A percentile compares a stretch with the other conserved stretches of the same genome.
Conservation (phyloP, 768 basidiomycete species). For the Trametes cubensis region DNA sequence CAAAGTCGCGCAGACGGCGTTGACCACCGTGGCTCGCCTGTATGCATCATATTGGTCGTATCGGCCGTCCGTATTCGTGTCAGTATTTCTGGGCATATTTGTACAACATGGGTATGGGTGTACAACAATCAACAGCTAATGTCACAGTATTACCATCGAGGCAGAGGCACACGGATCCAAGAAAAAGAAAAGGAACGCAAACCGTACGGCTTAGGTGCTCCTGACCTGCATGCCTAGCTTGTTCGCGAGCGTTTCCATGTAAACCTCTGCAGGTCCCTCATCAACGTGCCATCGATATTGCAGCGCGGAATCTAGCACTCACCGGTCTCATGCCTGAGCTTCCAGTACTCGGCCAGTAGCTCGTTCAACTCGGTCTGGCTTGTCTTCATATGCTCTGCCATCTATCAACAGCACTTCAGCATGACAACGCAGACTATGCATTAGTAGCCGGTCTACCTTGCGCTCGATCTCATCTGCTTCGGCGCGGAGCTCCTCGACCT, state of each 20-base stretch:
- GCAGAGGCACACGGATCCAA: no score
- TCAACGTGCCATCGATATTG: neutral
- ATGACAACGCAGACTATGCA: neutral
- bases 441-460: slow-evolving; percentile 46
- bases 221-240: slow-evolving; percentile 54
- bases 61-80: neutral
- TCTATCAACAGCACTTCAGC: slow-evolving; percentile 45
- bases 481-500: slow-evolving; percentile 72
- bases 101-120: slow-evolving; percentile 20
- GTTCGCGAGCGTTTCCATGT: slow-evolving; percentile 85
- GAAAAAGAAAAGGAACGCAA: neutral
- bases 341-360: slow-evolving; percentile 85
- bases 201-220: slow-evolving; percentile 27
- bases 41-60: neutral
- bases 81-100: slow-evolving; percentile 13
- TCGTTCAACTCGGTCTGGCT: slow-evolving; percentile 82
- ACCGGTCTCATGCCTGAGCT: slow-evolving; percentile 77
- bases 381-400: slow-evolving; percentile 70
- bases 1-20: slow-evolving; percentile 8
- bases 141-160: neutral
- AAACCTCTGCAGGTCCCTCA: slow-evolving; percentile 56
- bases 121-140: slow-evolving; percentile 10
- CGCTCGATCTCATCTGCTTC: slow-evolving; percentile 70
- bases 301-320: neutral
- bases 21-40: neutral